Percentiles rank a stretch among this genome's conserved stretches.
These are phyloP conservation scores for Silybum marianum DNA, from an alignment of 129 eudicot species.

Conservation along the genomic window DNA sequence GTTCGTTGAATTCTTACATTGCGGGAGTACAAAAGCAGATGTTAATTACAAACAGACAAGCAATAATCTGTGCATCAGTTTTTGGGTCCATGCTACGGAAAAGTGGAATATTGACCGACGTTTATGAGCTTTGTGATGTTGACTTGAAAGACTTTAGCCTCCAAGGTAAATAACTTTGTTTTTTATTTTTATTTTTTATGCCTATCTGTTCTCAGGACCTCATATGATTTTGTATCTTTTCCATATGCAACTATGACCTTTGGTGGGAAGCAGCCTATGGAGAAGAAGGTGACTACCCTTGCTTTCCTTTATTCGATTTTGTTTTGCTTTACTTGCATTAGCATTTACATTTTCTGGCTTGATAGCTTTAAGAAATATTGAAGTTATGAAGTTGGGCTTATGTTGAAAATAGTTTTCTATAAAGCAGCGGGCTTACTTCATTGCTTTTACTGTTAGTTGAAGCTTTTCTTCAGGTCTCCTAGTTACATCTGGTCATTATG, in stretches of 20 bases:
- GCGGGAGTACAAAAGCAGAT: slow-evolving; percentile 74
- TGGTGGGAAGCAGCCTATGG: slow-evolving; percentile 68
- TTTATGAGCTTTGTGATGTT: slow-evolving; percentile 95
- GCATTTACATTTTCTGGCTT: not conserved
- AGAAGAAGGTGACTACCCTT: slow-evolving; percentile 56
- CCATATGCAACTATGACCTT: slow-evolving; percentile 20
- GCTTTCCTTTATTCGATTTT: not conserved
- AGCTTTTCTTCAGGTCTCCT: not conserved
- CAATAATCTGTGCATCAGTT: slow-evolving; percentile 77
- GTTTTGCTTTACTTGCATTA: not conserved
- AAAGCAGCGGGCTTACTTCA: not conserved
- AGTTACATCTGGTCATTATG: not conserved
- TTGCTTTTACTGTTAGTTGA: not conserved
- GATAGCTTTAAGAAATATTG: not conserved
- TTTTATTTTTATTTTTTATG: not conserved
- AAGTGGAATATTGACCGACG: slow-evolving; percentile 79
- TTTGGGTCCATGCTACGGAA: slow-evolving; percentile 83
- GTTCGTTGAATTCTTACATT: slow-evolving; percentile 75
- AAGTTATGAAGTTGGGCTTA: not conserved
- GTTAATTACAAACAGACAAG: slow-evolving; percentile 90
- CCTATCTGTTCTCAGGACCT: slow-evolving; percentile 13
- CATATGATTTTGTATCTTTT: slow-evolving; percentile 33
- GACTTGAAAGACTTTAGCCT: slow-evolving; percentile 91
- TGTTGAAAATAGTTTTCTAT: not conserved
- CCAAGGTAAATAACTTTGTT: slow-evolving; percentile 53